Conservation (phyloP, 768 basidiomycete genomes). For the Rhodotorula paludigena region DNA sequence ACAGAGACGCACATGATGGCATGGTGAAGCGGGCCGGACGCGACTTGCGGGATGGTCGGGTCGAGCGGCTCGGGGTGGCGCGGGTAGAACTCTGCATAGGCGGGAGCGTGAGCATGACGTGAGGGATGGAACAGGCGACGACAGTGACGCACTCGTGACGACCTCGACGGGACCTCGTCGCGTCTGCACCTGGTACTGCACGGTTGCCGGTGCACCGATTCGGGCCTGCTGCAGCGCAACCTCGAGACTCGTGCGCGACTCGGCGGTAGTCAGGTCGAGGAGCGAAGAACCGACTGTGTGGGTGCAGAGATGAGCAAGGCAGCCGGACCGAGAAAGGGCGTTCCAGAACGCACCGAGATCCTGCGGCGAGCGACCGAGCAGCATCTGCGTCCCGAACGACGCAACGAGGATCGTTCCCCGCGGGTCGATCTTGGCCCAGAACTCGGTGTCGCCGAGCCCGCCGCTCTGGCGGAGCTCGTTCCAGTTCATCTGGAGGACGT, state of each 20-base stretch:
- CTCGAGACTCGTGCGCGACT: conserved; percentile 15
- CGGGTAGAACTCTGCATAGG: conserved; percentile 33
- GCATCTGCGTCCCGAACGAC: conserved; percentile 45
- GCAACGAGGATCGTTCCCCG: conserved; percentile 49
- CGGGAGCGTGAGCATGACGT: not conserved
- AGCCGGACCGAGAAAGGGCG: not conserved
- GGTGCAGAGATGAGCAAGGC: not conserved
- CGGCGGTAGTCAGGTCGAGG: conserved; percentile 45
- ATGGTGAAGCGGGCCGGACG: conserved; percentile 12
- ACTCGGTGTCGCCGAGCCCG: conserved; percentile 52
- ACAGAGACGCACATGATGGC: conserved; percentile 24
- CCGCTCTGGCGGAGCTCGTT: conserved; percentile 55
- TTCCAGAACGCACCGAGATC: conserved; percentile 27
- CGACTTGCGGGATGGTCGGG: not conserved
- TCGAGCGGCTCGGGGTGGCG: conserved; percentile 24
- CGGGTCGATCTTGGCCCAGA: conserved; percentile 50
- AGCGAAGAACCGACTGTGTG: conserved; percentile 40
- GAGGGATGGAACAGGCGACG: not conserved
- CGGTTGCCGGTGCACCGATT: conserved; percentile 40
- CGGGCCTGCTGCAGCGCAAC: conserved; percentile 44
- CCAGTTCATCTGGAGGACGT: conserved; percentile 54
- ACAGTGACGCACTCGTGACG: conserved; percentile 40
- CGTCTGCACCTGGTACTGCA: conserved; percentile 47
- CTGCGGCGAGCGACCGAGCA: conserved; percentile 44
- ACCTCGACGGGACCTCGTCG: conserved; percentile 45